phyloP scores from a whole-genome alignment of 176 grass and related monocot species.

The Zoysia pacifica region DNA sequence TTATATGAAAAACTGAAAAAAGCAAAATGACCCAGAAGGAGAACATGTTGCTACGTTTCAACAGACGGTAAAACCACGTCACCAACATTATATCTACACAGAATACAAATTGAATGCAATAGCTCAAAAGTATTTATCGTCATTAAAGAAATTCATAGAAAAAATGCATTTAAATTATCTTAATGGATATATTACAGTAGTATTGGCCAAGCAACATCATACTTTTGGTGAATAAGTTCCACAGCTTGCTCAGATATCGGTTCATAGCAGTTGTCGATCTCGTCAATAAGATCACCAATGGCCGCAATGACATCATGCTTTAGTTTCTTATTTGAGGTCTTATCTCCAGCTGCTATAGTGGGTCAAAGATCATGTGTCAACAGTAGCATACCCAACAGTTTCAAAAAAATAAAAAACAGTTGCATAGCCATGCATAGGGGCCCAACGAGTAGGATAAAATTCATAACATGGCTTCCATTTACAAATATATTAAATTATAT shows the following conservation, averaged over 20 bases:
- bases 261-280: slow-evolving; percentile 91
- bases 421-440: background rate
- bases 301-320: slow-evolving; percentile 97
- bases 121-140: background rate
- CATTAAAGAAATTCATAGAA: background rate
- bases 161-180: background rate
- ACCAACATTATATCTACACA: background rate
- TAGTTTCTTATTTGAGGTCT: slow-evolving; percentile 66
- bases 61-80: background rate
- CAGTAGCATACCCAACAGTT: background rate
- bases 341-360: slow-evolving; percentile 67
- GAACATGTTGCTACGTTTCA: background rate
- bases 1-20: background rate
- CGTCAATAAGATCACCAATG: slow-evolving; percentile 88
- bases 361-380: slow-evolving; percentile 38
- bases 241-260: slow-evolving; percentile 95
- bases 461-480: background rate
- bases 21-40: background rate
- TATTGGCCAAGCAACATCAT: slow-evolving; percentile 33
- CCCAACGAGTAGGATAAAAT: slow-evolving; percentile 24
- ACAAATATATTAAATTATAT: background rate
- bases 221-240: slow-evolving; percentile 99
- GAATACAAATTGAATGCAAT: background rate
- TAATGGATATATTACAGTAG: slow-evolving; percentile 2
- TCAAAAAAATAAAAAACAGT: no score